Base-by-base conservation (phyloP, 2,329 filamentous ascomycete species). In the Scytalidium sp. region DNA sequence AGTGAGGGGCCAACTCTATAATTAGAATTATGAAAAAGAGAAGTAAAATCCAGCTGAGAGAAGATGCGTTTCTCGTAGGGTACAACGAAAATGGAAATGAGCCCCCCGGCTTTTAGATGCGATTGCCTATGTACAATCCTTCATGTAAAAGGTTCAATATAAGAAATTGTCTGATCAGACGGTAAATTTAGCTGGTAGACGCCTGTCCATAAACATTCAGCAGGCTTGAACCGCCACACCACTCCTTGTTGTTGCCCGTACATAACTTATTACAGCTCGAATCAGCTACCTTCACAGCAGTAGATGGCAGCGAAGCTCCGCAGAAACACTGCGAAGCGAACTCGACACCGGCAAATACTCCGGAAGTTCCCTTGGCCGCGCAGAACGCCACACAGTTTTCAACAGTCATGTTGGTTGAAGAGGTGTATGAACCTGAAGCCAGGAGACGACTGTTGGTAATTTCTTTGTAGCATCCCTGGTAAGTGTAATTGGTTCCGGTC, bases 271-370 rank as follows among this genome's bases (percentile, higher is more conserved):
- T 60, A 48, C 67, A 69, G 13, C 29, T 49, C 2, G 19, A 27
- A 9, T 21, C 39, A 2, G 41, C 4, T 2, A 57, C 56, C 1
- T 47, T 41, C 2, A 52, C 50, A 3, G 58, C 54, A 2, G 53
- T 55, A 11, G 51, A 41, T 4, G 55, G 50, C 7, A 60, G 52
- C 10, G 41, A 50, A 19, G 58, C 50, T 15, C 62, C 66, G 45
- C 70, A 72, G 54, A 66, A 70, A 57, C 70, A 72, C 41, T 51
- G 27, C 22, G 41, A 41, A 3, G 23, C 13, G 49, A 67, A 67
- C 56, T 70, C 66, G 20, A 70, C 51, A 3, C 69, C 69, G 13
- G 67, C 66, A 48, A 64, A 68, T 6, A 54, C 51, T 51, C 59
- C 64, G 19, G 54, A 21, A 2, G 41, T 36, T 15, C 40, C 53